Conservation (phyloP, 768 basidiomycete species). For the Gloeopeniophorella convolvens region DNA sequence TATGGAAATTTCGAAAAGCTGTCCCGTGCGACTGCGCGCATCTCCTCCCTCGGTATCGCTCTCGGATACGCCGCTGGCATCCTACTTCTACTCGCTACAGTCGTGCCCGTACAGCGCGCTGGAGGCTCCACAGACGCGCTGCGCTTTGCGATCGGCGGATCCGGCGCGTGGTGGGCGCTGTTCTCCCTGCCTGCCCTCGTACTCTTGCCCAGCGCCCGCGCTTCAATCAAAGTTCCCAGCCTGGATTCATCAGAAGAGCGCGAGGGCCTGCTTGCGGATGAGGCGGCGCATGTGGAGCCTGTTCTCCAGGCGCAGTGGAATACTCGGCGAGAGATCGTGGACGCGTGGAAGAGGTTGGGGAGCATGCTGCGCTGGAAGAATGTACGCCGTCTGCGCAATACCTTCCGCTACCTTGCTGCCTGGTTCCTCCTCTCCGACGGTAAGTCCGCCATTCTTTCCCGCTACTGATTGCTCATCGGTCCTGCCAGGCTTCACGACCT, state of each 20-base stretch:
- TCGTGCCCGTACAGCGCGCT: constrained; percentile 72
- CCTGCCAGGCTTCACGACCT: constrained; percentile 77
- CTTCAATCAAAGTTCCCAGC: constrained; percentile 19
- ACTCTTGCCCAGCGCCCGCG: constrained; percentile 51
- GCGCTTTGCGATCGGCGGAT: constrained; percentile 76
- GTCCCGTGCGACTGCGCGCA: constrained; percentile 70
- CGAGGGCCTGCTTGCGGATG: constrained; percentile 12
- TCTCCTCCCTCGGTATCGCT: constrained; percentile 82
- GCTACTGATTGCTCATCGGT: not conserved
- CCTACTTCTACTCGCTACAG: constrained; percentile 58
- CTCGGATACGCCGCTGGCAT: constrained; percentile 85
- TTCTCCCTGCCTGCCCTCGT: constrained; percentile 74
- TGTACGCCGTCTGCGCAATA: constrained; percentile 68
- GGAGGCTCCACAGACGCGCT: constrained; percentile 73
- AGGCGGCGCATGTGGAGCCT: not conserved
- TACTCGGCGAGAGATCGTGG: constrained; percentile 43
- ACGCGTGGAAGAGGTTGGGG: constrained; percentile 72
- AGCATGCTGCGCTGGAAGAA: constrained; percentile 69
- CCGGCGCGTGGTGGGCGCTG: constrained; percentile 83
- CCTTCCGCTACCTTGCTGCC: constrained; percentile 84
- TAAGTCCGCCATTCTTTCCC: constrained; percentile 28
- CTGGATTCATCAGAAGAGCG: constrained; percentile 6
- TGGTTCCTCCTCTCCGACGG: constrained; percentile 96
- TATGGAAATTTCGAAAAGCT: constrained; percentile 47
- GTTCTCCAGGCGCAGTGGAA: constrained; percentile 33